Evolutionary conservation across 306 rosid species (phyloP).

Genomic region (cucumber (Cucumis sativus)): DNA sequence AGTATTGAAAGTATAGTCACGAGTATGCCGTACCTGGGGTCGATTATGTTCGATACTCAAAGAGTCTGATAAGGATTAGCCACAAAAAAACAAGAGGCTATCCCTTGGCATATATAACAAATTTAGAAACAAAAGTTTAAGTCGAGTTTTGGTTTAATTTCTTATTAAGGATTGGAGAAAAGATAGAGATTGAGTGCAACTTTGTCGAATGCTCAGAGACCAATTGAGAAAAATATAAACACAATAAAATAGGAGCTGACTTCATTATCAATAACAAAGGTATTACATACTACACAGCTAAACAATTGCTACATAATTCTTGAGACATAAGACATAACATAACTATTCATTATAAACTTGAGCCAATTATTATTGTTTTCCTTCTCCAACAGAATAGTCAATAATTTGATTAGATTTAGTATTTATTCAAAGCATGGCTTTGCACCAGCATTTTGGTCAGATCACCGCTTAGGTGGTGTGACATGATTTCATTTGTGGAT

Average conservation of each 20-base stretch:
- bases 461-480: conserved; percentile 76
- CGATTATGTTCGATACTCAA: neutral
- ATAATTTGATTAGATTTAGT: conserved; percentile 1
- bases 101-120: neutral
- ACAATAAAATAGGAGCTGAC: conserved; percentile 22
- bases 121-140: neutral
- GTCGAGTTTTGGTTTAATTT: conserved; percentile 2
- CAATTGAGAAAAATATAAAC: neutral
- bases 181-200: neutral
- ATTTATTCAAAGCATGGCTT: conserved; percentile 19
- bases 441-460: conserved; percentile 47
- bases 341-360: conserved; percentile 22
- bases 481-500: conserved; percentile 95
- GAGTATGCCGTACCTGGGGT: neutral
- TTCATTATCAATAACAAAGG: conserved; percentile 49
- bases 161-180: neutral
- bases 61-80: neutral
- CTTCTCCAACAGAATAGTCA: conserved; percentile 23
- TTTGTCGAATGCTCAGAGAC: neutral
- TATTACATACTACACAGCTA: conserved; percentile 41
- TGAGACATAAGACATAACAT: conserved; percentile 23
- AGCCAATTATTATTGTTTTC: conserved; percentile 44
- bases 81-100: neutral
- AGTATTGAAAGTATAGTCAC: neutral
- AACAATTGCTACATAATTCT: conserved; percentile 40